A percentile compares a stretch with the other conserved stretches of the same genome.
Conservation (phyloP, 2,329 filamentous ascomycete species). For the Cordyceps militaris region DNA sequence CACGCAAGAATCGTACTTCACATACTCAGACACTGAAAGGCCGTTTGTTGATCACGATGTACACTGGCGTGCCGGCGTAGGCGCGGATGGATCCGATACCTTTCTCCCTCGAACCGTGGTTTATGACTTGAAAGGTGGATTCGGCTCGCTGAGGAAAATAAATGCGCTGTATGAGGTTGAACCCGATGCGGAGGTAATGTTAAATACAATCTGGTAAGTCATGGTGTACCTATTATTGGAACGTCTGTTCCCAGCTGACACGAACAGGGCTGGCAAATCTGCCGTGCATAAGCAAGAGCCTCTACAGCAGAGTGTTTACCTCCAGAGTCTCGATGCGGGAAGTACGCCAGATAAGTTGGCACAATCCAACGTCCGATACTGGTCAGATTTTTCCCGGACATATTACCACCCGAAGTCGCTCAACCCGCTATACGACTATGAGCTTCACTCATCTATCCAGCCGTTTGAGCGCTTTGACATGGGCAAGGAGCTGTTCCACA, state of each 20-base stretch:
- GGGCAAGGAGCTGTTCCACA: slow-evolving; percentile 68
- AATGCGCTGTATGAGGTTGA: slow-evolving; percentile 75
- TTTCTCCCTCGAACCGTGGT: slow-evolving; percentile 87
- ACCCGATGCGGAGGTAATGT: slow-evolving; percentile 25
- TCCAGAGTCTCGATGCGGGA: slow-evolving; percentile 70
- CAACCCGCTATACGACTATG: slow-evolving; percentile 80
- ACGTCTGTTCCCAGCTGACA: neutral
- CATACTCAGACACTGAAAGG: slow-evolving; percentile 54
- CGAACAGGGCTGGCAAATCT: slow-evolving; percentile 54
- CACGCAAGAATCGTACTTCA: slow-evolving; percentile 88
- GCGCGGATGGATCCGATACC: slow-evolving; percentile 78
- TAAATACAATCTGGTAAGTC: slow-evolving; percentile 28
- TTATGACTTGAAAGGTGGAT: slow-evolving; percentile 91
- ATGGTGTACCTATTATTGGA: neutral
- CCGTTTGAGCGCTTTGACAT: slow-evolving; percentile 88
- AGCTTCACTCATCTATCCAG: slow-evolving; percentile 70
- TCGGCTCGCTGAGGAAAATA: slow-evolving; percentile 79
- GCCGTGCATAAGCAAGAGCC: slow-evolving; percentile 61
- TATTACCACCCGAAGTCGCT: slow-evolving; percentile 87
- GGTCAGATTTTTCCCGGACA: slow-evolving; percentile 92
- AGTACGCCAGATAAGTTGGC: slow-evolving; percentile 58
- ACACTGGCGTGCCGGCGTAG: slow-evolving; percentile 79
- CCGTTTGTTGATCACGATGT: slow-evolving; percentile 48
- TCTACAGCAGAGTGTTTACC: slow-evolving; percentile 68
- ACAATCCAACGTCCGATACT: slow-evolving; percentile 74